phyloP scores from a whole-genome alignment of 495 filamentous ascomycete genomes.

The Hyaloscypha bicolor region DNA sequence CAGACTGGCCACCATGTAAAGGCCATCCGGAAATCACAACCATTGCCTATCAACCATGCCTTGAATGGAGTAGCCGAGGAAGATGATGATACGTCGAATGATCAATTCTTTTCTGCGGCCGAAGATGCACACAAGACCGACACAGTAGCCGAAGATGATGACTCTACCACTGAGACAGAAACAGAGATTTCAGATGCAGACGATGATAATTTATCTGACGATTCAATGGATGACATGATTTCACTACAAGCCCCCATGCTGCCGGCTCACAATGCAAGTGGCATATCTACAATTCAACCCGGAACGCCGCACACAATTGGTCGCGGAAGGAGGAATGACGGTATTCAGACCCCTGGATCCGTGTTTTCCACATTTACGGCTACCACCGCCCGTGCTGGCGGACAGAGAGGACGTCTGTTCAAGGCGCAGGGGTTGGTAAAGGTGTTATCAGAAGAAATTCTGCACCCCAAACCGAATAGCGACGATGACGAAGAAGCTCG shows the following conservation, averaged over 20 bases:
- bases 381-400: conserved; percentile 70
- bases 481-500: conserved; percentile 86
- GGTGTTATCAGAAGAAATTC: conserved; percentile 71
- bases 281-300: conserved; percentile 69
- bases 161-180: conserved; percentile 56
- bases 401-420: conserved; percentile 62
- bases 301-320: conserved; percentile 70
- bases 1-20: conserved; percentile 51
- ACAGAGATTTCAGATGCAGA: conserved; percentile 54
- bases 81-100: conserved; percentile 79
- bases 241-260: conserved; percentile 79
- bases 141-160: conserved; percentile 43
- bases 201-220: conserved; percentile 68
- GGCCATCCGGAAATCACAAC: conserved; percentile 40
- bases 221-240: conserved; percentile 80
- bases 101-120: conserved; percentile 85
- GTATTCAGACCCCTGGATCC: conserved; percentile 75
- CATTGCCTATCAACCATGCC: conserved; percentile 41
- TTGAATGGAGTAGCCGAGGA: conserved; percentile 66
- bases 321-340: conserved; percentile 55
- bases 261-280: conserved; percentile 63
- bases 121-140: conserved; percentile 65
- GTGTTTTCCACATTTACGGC: conserved; percentile 84
- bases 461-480: conserved; percentile 76
- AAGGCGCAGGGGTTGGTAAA: conserved; percentile 75